Conservation (phyloP, 306 rosid species). For the Castanea crenata region DNA sequence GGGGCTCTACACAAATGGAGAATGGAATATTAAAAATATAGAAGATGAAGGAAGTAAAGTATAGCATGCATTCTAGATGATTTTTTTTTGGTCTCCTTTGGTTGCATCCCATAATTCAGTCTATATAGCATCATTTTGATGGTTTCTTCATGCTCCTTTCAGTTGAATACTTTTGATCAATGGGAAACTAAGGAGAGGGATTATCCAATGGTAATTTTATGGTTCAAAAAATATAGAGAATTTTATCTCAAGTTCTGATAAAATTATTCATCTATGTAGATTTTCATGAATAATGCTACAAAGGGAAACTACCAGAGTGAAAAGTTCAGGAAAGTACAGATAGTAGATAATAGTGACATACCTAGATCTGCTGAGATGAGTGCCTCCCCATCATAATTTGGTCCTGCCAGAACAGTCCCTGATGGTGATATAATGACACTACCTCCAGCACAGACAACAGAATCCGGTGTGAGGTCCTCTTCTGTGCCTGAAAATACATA, state of each 20-base stretch:
- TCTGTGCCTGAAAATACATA: conserved; percentile 67
- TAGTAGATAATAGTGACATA: conserved; percentile 24
- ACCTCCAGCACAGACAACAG: conserved; percentile 93
- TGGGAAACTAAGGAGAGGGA: neutral
- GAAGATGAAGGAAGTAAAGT: neutral
- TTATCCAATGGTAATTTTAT: neutral
- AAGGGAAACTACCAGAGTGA: neutral
- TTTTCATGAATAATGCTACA: neutral
- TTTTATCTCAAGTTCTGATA: neutral
- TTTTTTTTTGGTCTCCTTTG: neutral
- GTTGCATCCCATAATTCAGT: neutral
- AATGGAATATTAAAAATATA: neutral
- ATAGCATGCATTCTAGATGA: neutral
- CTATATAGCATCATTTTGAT: neutral
- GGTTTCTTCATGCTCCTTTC: neutral
- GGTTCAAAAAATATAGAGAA: neutral
- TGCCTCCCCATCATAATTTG: conserved; percentile 88
- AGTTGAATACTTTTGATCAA: neutral
- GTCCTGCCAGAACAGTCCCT: conserved; percentile 85
- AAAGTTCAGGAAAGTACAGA: conserved; percentile 10
- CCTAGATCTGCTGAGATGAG: conserved; percentile 91
- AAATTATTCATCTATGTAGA: neutral
- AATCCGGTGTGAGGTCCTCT: conserved; percentile 69
- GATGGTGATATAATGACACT: conserved; percentile 92
- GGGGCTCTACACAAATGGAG: too few species aligned